Evolutionary conservation across 352 stramenopile species (phyloP).

Genomic region (Vaucheria bursata): DNA sequence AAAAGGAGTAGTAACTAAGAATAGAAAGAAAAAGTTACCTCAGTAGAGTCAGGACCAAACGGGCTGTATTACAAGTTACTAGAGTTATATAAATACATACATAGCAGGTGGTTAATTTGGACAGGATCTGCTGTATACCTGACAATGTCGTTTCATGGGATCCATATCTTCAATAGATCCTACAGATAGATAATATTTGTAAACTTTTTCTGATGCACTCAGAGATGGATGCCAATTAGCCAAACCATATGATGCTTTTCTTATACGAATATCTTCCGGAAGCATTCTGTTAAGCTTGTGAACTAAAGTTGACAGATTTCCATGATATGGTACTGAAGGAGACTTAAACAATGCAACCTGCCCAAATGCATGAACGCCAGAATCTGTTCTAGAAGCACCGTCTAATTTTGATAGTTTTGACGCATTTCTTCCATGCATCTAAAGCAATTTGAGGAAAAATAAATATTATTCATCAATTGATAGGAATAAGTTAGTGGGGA

Average conservation of each 20-base stretch:
- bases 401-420: not conserved
- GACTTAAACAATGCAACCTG: not conserved
- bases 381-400: conserved; percentile 1
- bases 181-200: not conserved
- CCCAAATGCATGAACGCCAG: not conserved
- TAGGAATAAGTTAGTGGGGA: no score
- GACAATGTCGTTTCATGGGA: not conserved
- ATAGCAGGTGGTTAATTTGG: no score
- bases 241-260: not conserved
- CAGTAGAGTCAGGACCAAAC: no score
- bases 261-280: not conserved
- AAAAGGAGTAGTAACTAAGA: no score
- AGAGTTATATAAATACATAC: no score
- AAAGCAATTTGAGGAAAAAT: no score
- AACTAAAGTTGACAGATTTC: not conserved
- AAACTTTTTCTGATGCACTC: not conserved
- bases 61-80: no score
- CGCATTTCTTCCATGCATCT: no score
- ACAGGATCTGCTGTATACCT: no score
- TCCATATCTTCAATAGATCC: not conserved
- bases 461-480: no score
- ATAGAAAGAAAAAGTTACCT: no score
- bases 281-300: conserved; percentile 5
- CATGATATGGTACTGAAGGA: not conserved
- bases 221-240: not conserved